These are phyloP conservation scores for Tricladium varicosporioides DNA, from an alignment of 2,329 filamentous ascomycete species.

Conservation along the genomic window DNA sequence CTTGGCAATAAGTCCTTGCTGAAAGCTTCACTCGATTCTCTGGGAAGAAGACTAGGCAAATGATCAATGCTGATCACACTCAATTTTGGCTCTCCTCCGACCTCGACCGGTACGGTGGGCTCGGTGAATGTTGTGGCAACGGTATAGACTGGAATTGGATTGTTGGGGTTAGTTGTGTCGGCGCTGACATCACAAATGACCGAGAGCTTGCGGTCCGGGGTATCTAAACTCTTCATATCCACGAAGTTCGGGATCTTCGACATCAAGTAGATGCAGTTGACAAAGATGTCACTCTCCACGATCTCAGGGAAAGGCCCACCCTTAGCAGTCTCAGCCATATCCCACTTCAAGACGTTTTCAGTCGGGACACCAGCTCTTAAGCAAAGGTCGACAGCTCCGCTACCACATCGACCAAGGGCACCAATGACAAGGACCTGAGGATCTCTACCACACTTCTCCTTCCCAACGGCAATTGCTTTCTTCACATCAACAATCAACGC, in stretches of 20 bases:
- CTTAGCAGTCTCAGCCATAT: constrained; percentile 72
- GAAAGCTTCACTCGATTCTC: constrained; percentile 86
- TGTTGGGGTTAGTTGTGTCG: constrained; percentile 69
- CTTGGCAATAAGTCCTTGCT: constrained; percentile 74
- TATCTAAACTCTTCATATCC: constrained; percentile 65
- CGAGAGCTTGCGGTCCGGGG: constrained; percentile 67
- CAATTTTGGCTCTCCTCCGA: constrained; percentile 53
- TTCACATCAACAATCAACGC: constrained; percentile 73
- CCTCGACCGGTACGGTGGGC: constrained; percentile 77
- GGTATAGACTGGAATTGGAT: constrained; percentile 74
- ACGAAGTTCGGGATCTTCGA: constrained; percentile 80
- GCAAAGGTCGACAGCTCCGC: constrained; percentile 79
- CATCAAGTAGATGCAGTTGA: constrained; percentile 88
- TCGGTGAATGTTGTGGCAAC: constrained; percentile 84
- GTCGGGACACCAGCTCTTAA: constrained; percentile 69
- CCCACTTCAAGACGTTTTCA: constrained; percentile 65
- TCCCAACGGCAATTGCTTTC: constrained; percentile 64
- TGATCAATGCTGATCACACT: constrained; percentile 88
- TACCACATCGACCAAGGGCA: constrained; percentile 78
- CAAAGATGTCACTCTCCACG: constrained; percentile 69
- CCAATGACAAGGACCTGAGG: constrained; percentile 84
- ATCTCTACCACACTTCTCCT: constrained; percentile 62
- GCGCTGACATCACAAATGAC: constrained; percentile 80
- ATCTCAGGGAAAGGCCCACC: constrained; percentile 78
- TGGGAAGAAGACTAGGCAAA: constrained; percentile 76